Base-by-base conservation (phyloP, 306 rosid genomes). In the Vicia sativa region DNA sequence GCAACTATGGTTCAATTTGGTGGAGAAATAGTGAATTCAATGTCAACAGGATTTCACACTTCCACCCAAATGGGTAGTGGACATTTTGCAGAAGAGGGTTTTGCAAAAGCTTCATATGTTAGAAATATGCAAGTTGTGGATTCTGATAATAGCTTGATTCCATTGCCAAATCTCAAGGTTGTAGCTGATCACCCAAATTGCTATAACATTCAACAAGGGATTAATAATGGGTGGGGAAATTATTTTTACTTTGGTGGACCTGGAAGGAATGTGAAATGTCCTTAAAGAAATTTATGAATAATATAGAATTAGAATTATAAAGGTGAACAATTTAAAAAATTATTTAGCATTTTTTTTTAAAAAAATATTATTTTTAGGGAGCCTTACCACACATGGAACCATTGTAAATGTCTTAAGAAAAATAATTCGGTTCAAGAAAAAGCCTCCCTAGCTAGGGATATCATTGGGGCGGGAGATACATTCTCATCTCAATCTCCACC, bases 201-300 rank as follows among this genome's bases (percentile, higher is more conserved):
- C 77, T 92, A 92, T 41, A 89, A 90, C 46, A 92, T 92, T 14
- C 95, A 85, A 84, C 93, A 91, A 29, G 96, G 96, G 55, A 84
- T 83, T 55, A 90, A 92, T 74, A 77, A 75, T 18, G 89, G 84
- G 61, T 92, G 98, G 98, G 98, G 98, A 4, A 89, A 87, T 74
- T 87, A 92, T 54, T 90, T 92, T 81, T 90, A 92, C 77, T 92
- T 84, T 57, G 98, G 98, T 78, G 98, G 98, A 41, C 96, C 98
- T 16, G 98, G 98, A 10, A 92, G 91, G 78, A 92, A 85, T 80
- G 84, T 79, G 13, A 83, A 80, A 52, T 92, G 98, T 75, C 96
- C 98, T 58, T 92, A 80, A 69, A 69, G 67, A 75, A 64, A 41
- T 28, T 46, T 7, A 54, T 50, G 3, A 61, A 64, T 43, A 12